Evolutionary conservation across 2,329 filamentous ascomycete species (phyloP).

Genomic region (Botrytis medusae): DNA sequence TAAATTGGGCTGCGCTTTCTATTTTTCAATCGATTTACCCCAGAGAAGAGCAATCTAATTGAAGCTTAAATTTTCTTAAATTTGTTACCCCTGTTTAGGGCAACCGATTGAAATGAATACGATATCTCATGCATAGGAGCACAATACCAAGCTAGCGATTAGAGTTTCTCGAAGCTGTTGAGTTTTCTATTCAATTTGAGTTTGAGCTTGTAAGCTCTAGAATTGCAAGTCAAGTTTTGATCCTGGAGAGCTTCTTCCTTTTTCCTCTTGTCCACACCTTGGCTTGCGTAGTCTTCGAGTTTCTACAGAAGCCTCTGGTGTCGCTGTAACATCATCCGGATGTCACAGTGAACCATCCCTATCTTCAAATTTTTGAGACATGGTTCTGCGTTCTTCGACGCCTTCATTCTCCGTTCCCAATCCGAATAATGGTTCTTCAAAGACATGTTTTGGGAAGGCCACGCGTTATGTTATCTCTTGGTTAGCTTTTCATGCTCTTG

Average conservation of each 20-base stretch:
- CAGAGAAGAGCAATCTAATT: background rate
- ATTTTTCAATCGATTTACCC: background rate
- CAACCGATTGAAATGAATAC: background rate
- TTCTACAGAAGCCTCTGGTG: background rate
- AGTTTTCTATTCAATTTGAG: background rate
- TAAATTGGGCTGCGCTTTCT: background rate
- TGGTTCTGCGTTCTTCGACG: background rate
- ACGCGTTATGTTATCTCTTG: background rate
- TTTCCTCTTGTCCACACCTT: background rate
- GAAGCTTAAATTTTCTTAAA: background rate
- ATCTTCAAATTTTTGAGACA: no score
- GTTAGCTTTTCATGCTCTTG: background rate
- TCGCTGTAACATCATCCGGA: background rate
- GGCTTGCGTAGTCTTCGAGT: background rate
- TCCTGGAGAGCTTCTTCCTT: background rate
- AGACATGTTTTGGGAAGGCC: background rate
- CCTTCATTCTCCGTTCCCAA: background rate
- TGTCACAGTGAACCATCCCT: background rate
- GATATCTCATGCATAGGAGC: background rate
- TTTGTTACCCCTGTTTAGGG: background rate
- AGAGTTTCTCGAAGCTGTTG: background rate
- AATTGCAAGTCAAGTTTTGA: background rate
- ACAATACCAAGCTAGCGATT: background rate
- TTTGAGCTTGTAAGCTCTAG: background rate
- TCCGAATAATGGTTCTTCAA: background rate